Conservation (phyloP, 306 rosid genomes). For the Cicer chorassanicum region DNA sequence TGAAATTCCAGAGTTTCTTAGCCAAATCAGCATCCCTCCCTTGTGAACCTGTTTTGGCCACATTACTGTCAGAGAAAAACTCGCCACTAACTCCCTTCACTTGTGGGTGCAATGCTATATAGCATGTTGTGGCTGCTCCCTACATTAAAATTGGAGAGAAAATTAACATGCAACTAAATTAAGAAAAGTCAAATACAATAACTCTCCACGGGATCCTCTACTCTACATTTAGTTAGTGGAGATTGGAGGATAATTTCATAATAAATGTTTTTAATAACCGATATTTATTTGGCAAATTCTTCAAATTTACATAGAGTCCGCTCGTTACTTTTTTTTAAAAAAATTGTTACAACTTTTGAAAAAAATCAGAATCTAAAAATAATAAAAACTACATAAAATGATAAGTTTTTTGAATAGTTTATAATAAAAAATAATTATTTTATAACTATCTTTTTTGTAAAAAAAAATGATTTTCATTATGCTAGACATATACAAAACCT, state of each 20-base stretch:
- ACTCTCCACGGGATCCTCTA: background rate
- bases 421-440: too few relatives aligned
- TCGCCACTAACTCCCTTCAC: conserved; percentile 73
- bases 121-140: conserved; percentile 97
- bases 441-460: too few relatives aligned
- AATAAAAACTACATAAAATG: too few relatives aligned
- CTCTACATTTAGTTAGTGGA: background rate
- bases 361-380: too few relatives aligned
- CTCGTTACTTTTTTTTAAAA: too few relatives aligned
- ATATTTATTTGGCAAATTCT: conserved; percentile 6
- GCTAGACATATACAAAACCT: too few relatives aligned
- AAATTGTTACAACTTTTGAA: too few relatives aligned
- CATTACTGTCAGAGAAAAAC: conserved; percentile 65
- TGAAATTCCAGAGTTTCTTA: conserved; percentile 81
- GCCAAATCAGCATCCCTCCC: conserved; percentile 68
- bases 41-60: conserved; percentile 52
- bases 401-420: too few relatives aligned
- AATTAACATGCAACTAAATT: conserved; percentile 19
- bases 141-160: conserved; percentile 39
- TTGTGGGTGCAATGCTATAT: conserved; percentile 80
- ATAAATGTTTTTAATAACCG: conserved; percentile 27
- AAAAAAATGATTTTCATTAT: too few relatives aligned
- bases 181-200: conserved; percentile 15
- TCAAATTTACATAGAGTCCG: conserved; percentile 12
- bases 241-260: background rate